phyloP scores from a whole-genome alignment of 192 early-diverging fungal genomes.

The Kappamyces sp. region DNA sequence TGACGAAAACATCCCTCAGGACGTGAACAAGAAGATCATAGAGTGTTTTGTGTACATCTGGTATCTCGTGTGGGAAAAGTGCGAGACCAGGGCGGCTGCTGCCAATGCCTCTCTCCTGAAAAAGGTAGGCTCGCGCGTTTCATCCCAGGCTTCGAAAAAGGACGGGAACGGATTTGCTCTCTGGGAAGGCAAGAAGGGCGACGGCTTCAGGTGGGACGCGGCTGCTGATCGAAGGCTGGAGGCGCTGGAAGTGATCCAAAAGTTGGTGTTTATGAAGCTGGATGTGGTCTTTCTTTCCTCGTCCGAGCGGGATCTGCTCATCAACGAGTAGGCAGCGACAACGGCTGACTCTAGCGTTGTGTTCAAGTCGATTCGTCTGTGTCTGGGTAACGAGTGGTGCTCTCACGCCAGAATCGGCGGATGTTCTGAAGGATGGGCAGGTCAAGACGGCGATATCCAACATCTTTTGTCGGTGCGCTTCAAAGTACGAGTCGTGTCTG shows the following conservation, averaged over 20 bases:
- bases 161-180: conserved; percentile 29
- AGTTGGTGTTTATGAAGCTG: conserved; percentile 54
- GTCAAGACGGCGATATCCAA: conserved; percentile 59
- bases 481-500: conserved; percentile 64
- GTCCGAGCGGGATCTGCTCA: conserved; percentile 61
- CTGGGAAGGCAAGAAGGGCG: conserved; percentile 54
- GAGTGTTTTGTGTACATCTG: background rate
- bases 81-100: conserved; percentile 6
- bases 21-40: conserved; percentile 51
- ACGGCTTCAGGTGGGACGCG: too few species aligned
- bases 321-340: conserved; percentile 37
- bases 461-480: conserved; percentile 70
- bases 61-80: conserved; percentile 18
- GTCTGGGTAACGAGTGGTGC: conserved; percentile 73
- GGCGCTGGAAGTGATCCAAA: conserved; percentile 47
- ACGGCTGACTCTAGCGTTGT: conserved; percentile 36
- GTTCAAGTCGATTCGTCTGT: conserved; percentile 32
- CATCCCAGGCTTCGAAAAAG: conserved; percentile 21
- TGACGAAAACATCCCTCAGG: conserved; percentile 60
- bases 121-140: background rate
- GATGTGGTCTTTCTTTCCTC: conserved; percentile 66
- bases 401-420: conserved; percentile 66
- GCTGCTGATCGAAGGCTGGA: conserved; percentile 41
- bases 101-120: conserved; percentile 10
- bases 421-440: conserved; percentile 53